Evolutionary conservation across 2,329 filamentous ascomycete genomes (phyloP).

Genomic region (Neonectria faginata): DNA sequence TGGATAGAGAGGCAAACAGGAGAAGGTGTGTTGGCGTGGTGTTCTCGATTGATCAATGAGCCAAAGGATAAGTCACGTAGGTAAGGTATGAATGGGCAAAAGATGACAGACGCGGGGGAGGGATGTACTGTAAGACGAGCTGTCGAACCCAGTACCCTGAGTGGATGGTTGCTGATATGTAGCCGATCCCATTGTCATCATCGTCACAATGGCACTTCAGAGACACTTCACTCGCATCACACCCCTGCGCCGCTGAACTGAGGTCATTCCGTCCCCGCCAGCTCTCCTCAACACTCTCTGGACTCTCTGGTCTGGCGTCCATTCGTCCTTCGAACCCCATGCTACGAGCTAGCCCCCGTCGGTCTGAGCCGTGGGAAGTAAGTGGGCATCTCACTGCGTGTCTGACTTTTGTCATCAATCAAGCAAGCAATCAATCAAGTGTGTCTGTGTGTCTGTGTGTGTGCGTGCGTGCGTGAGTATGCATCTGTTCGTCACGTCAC

Average conservation of each 20-base stretch:
- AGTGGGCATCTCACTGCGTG: constrained; percentile 10
- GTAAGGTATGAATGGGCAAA: not conserved
- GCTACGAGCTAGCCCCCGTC: constrained; percentile 19
- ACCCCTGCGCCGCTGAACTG: constrained; percentile 3
- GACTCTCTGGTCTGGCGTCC: not conserved
- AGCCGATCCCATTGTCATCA: not conserved
- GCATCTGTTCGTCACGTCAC: not conserved
- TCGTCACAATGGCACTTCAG: not conserved
- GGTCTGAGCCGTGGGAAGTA: constrained; percentile 18
- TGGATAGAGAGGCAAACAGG: not conserved
- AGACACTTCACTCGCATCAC: not conserved
- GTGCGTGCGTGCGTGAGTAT: not conserved
- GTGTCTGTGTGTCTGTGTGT: not conserved
- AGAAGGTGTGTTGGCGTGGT: not conserved
- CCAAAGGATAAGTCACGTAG: not conserved
- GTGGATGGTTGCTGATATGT: not conserved
- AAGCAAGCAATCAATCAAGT: not conserved
- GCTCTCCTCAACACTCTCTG: not conserved
- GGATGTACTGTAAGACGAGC: not conserved
- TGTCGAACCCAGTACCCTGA: not conserved
- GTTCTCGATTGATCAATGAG: not conserved
- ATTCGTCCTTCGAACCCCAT: constrained; percentile 24
- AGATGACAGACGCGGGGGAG: not conserved
- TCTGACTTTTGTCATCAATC: not conserved
- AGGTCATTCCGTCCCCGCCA: constrained; percentile 4